Base-by-base conservation (phyloP, 805 yeast species). In the Pichia californica region DNA sequence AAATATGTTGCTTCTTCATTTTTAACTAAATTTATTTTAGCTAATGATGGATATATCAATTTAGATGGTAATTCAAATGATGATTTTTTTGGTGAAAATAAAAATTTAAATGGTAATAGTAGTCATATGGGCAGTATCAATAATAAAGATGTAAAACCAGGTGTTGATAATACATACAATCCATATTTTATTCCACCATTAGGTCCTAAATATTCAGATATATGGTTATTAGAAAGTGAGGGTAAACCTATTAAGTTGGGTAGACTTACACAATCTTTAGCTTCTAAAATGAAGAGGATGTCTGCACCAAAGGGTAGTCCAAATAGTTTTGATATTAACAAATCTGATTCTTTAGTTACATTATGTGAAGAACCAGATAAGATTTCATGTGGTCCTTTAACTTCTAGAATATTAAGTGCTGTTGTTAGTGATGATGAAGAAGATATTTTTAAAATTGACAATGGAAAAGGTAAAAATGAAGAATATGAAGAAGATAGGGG, bases 381-480 rank as follows among this genome's bases (percentile, higher is more conserved):
- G 29, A 69, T 91, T 1, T 82, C 95, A 1, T 83, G 95, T 59
- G 99, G 99, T 1, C 98, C 99, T 1, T 69, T 91, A 29, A 82
- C 94, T 0, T 81, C 89, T 20, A 73, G 99, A 46, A 68, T 91
- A 36, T 60, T 91, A 41, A 77, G 95, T 5, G 98, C 97, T 0
- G 70, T 91, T 10, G 65, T 88, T 43, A 71, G 75, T 50, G 74
- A 74, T 33, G 64, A 59, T 20, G 56, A 50, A n/a, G 41, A 41
- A 16, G 45, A 30, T 28, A 45, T 30, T 11, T 33, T 33, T 29
- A 31, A 44, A 13, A 14, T 34, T 19, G 43, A 26, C 9, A 23
- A 20, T 4, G 26, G 14, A 13, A 31, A 21, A 11, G 15, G 19
- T 3, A 14, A 5, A 16, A 20, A 20, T 14, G 38, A 11, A 31